Evolutionary conservation across 495 filamentous ascomycete genomes (phyloP), one percentile per base, ranked within the genome.

Genomic region (Lasiosphaeria miniovina): DNA sequence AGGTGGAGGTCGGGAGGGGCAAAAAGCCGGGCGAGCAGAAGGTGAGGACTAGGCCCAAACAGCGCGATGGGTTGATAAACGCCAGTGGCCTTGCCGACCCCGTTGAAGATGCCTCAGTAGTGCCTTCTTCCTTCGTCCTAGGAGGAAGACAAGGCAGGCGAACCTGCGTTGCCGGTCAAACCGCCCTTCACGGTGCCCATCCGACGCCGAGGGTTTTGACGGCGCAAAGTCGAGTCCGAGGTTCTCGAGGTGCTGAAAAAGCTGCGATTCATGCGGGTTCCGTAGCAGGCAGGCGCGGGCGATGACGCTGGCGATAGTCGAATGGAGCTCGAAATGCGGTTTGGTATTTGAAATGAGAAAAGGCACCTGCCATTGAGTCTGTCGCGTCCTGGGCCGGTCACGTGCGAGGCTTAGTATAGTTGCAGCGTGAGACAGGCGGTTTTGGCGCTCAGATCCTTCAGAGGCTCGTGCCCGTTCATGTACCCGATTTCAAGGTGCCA

Each of bases 151-250:
- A 51, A 48, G 40, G 67, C 64, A 61, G 63, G 61, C 68, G 55
- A 56, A 62, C 61, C 68, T 66, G 66, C 61, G 58, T 61, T 61
- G 59, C 61, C 63, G 60, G 63, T 61, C 59, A 63, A 68, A 70
- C 49, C 62, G 46, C 64, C 61, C 64, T 61, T 59, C 32, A 11
- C 41, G 35, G 52, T 52, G 53, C 61, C 64, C 65, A 68, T 70
- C 60, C 68, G 59, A 58, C 36, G 49, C 31, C 53, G 9, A 8
- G 24, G 40, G 14, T 53, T 36, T 10, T 36, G 31, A n/a, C 6
- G 33, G 31, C 43, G 43, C 43, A 46, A 46, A 46, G 43, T 46
- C 12, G 7, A 46, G 12, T 46, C 43, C 12, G 4, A 7, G 43
- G 11, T 46, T 11, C 43, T 46, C 43, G 43, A 14, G 24, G 43